These are phyloP conservation scores for Xylariaceae sp. DNA, from an alignment of 2,329 filamentous ascomycete genomes.

Conservation along the genomic window DNA sequence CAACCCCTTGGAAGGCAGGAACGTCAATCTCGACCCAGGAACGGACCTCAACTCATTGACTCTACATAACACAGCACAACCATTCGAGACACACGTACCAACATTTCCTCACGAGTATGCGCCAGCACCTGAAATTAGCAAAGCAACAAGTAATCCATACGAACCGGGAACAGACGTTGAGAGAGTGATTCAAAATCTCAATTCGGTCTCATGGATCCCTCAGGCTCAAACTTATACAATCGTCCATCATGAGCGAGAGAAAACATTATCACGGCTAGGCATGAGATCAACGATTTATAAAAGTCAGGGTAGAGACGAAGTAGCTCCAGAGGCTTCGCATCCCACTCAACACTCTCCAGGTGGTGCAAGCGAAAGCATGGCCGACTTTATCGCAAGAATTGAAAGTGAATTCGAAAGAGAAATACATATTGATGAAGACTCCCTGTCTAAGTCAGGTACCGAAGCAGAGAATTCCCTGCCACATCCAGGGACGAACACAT, in stretches of 20 bases:
- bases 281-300: constrained; percentile 21
- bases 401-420: constrained; percentile 27
- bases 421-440: constrained; percentile 2
- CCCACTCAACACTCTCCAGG: background rate
- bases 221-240: constrained; percentile 20
- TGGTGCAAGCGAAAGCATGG: constrained; percentile 25
- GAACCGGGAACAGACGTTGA: constrained; percentile 2
- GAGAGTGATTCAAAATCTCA: constrained; percentile 12
- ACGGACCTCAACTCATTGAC: background rate
- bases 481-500: background rate
- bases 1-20: background rate
- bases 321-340: background rate
- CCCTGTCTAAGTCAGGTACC: background rate
- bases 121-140: background rate
- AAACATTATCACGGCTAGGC: constrained; percentile 15
- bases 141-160: background rate
- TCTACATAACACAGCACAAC: background rate
- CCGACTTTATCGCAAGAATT: constrained; percentile 34
- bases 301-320: constrained; percentile 12
- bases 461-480: background rate
- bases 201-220: constrained; percentile 27
- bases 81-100: background rate
- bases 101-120: background rate
- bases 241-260: constrained; percentile 9
- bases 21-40: background rate